phyloP scores from a whole-genome alignment of 1,139 yeast genomes.

The Kazachstania sp. region DNA sequence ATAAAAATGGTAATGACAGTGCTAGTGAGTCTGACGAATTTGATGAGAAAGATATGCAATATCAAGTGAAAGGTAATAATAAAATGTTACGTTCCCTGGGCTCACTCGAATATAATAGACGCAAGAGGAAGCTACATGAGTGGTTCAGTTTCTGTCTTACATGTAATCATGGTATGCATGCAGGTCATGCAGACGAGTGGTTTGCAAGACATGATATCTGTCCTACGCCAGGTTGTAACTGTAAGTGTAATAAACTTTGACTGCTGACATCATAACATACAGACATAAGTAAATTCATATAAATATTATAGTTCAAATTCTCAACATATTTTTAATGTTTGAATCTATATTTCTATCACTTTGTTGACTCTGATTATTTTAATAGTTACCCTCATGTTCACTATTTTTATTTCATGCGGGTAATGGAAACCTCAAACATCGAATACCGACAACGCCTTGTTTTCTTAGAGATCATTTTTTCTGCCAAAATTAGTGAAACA shows the following conservation, averaged over 20 bases:
- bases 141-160: constrained; percentile 89
- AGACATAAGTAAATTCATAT: not conserved
- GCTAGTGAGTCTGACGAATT: not conserved
- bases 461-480: not conserved
- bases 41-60: not conserved
- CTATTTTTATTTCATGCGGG: no score
- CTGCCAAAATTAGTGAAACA: no score
- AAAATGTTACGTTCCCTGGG: not conserved
- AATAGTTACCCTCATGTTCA: not conserved
- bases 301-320: not conserved
- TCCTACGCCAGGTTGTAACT: constrained; percentile 89
- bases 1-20: constrained; percentile 5
- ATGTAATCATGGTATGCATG: constrained; percentile 92
- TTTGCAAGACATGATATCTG: constrained; percentile 78
- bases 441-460: not conserved
- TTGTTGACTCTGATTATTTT: not conserved
- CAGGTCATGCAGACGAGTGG: constrained; percentile 95
- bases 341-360: not conserved
- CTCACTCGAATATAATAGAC: not conserved
- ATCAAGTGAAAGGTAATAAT: not conserved
- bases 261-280: not conserved
- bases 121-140: constrained; percentile 32
- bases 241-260: constrained; percentile 50
- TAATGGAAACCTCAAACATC: no score
- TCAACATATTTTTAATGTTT: not conserved